Evolutionary conservation across 257 asterid species (phyloP).

Genomic region (Nicotiana undulata): DNA sequence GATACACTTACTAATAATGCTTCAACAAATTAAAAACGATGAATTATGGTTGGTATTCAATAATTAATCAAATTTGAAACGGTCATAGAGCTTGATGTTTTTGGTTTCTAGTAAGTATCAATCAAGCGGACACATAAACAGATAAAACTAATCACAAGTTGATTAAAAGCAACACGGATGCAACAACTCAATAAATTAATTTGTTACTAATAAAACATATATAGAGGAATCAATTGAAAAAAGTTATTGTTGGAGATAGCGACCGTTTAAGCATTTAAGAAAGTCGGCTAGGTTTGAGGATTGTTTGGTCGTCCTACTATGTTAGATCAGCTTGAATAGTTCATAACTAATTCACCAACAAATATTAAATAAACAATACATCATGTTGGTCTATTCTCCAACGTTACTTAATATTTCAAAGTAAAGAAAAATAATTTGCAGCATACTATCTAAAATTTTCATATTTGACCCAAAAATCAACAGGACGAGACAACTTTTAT

Average conservation of each 20-base stretch:
- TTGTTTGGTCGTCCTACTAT: constrained; percentile 29
- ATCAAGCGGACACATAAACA: neutral
- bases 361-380: neutral
- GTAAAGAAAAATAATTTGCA: neutral
- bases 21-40: neutral
- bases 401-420: neutral
- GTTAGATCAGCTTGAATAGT: constrained; percentile 13
- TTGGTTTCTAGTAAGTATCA: neutral
- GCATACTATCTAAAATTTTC: neutral
- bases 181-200: neutral
- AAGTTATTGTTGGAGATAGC: neutral
- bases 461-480: neutral
- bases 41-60: neutral
- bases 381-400: neutral
- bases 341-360: neutral
- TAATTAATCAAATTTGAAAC: neutral
- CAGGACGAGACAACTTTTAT: constrained; percentile 23
- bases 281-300: constrained; percentile 21
- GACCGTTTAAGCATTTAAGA: constrained; percentile 23
- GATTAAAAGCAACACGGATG: neutral
- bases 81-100: neutral
- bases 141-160: neutral
- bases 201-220: constrained; percentile 9
- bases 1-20: neutral
- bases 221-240: neutral